These are phyloP conservation scores for Aspergillus hortae DNA, from an alignment of 2,329 filamentous ascomycete species.

Conservation along the genomic window DNA sequence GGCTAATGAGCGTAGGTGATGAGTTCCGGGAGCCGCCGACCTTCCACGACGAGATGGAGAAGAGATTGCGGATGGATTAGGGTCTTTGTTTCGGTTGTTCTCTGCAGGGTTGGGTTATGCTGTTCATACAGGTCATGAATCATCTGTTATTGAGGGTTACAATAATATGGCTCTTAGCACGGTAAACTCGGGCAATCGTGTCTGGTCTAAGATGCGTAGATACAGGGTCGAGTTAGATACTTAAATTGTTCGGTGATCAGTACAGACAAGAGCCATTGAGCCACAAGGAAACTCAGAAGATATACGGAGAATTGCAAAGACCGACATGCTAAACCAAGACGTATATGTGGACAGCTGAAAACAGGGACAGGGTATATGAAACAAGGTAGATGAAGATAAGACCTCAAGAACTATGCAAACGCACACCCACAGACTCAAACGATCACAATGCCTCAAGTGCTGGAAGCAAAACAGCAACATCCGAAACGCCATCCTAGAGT, in stretches of 20 bases:
- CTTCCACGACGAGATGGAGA: constrained; percentile 92
- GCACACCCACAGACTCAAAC: neutral
- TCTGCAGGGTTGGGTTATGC: neutral
- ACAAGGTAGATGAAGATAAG: constrained; percentile 4
- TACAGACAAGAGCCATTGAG: neutral
- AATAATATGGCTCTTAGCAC: neutral
- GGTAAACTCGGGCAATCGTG: too few relatives aligned
- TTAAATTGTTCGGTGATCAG: too few relatives aligned
- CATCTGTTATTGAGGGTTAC: constrained; percentile 1
- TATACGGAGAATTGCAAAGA: neutral
- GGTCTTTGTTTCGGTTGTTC: constrained; percentile 2
- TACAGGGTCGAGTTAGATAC: too few relatives aligned
- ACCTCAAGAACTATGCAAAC: constrained; percentile 2
- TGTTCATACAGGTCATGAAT: constrained; percentile 4
- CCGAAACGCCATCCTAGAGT: constrained; percentile 13
- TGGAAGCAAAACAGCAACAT: constrained; percentile 5
- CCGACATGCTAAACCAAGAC: neutral
- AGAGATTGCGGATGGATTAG: constrained; percentile 73
- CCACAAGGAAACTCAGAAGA: neutral
- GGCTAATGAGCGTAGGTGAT: constrained; percentile 46
- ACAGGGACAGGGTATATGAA: constrained; percentile 9
- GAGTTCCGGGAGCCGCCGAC: constrained; percentile 67
- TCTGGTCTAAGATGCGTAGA: too few relatives aligned
- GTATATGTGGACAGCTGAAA: constrained; percentile 3
- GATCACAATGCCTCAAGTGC: constrained; percentile 3